A percentile compares a stretch with the other conserved stretches of the same genome.
Conservation (phyloP, 495 filamentous ascomycete species). For the Hypoxylon fuscum region DNA sequence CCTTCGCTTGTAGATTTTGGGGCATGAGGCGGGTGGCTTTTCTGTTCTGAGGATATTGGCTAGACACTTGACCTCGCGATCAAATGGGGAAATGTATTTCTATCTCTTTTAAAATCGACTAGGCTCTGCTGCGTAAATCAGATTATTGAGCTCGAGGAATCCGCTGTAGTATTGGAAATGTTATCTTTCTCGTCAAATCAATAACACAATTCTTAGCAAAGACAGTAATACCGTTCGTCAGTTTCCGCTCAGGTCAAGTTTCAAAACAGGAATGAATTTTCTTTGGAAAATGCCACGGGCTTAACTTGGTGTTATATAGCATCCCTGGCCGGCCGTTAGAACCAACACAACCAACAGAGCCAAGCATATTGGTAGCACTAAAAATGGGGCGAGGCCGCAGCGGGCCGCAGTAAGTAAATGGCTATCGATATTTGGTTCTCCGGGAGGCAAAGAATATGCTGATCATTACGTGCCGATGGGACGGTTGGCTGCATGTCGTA, state of each 20-base stretch:
- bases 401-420: neutral
- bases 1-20: constrained; percentile 6
- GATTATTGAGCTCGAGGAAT: too few relatives aligned
- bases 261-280: too few relatives aligned
- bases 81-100: constrained; percentile 22
- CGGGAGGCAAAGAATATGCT: constrained; percentile 22
- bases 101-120: constrained; percentile 12
- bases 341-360: constrained; percentile 7
- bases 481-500: constrained; percentile 31
- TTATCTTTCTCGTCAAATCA: too few relatives aligned
- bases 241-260: too few relatives aligned
- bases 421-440: constrained; percentile 24
- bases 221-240: too few relatives aligned
- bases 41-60: constrained; percentile 13
- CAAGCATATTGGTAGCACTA: constrained; percentile 23
- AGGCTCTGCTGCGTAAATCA: constrained; percentile 2
- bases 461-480: constrained; percentile 30
- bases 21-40: constrained; percentile 18
- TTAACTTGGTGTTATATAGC: constrained; percentile 11
- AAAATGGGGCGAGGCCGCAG: constrained; percentile 32
- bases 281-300: neutral
- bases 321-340: too few relatives aligned
- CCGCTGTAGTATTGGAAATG: too few relatives aligned
- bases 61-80: constrained; percentile 42
- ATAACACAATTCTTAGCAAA: too few relatives aligned